phyloP scores from a whole-genome alignment of 495 filamentous ascomycete genomes.

The Neurospora terricola region DNA sequence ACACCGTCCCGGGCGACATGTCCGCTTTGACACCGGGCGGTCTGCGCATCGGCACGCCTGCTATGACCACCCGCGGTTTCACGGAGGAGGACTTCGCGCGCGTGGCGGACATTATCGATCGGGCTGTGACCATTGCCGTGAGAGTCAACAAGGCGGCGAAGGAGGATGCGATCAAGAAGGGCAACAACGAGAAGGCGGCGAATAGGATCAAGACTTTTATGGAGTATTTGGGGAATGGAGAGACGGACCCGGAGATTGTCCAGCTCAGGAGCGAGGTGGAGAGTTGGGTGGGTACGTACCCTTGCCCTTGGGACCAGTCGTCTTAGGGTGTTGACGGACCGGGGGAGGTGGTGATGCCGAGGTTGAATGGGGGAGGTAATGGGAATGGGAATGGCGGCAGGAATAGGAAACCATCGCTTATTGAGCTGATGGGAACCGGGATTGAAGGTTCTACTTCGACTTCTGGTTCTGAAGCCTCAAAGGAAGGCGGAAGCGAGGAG shows the following conservation, averaged over 20 bases:
- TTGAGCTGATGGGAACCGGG: neutral
- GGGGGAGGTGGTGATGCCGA: neutral
- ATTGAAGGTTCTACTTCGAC: neutral
- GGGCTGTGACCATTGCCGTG: slow-evolving; percentile 76
- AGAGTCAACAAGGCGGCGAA: slow-evolving; percentile 71
- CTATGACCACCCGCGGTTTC: slow-evolving; percentile 95
- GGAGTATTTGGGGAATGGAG: slow-evolving; percentile 72
- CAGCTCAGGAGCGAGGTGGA: slow-evolving; percentile 81
- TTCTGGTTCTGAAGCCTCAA: too few relatives aligned
- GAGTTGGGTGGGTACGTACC: slow-evolving; percentile 92
- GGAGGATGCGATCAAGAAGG: slow-evolving; percentile 64
- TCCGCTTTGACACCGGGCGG: slow-evolving; percentile 88
- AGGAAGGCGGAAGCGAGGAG: too few relatives aligned
- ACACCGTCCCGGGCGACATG: slow-evolving; percentile 92
- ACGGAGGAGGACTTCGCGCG: slow-evolving; percentile 75
- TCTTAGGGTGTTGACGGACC: slow-evolving; percentile 1
- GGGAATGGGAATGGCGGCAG: neutral
- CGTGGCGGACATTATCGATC: slow-evolving; percentile 89
- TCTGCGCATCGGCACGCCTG: slow-evolving; percentile 84
- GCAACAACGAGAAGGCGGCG: slow-evolving; percentile 62
- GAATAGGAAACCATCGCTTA: neutral
- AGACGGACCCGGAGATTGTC: slow-evolving; percentile 76
- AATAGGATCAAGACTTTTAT: slow-evolving; percentile 74
- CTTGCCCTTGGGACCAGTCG: slow-evolving; percentile 64
- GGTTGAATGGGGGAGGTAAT: neutral